Conservation (phyloP, 75 land plant genomes). For the Picea glauca region DNA sequence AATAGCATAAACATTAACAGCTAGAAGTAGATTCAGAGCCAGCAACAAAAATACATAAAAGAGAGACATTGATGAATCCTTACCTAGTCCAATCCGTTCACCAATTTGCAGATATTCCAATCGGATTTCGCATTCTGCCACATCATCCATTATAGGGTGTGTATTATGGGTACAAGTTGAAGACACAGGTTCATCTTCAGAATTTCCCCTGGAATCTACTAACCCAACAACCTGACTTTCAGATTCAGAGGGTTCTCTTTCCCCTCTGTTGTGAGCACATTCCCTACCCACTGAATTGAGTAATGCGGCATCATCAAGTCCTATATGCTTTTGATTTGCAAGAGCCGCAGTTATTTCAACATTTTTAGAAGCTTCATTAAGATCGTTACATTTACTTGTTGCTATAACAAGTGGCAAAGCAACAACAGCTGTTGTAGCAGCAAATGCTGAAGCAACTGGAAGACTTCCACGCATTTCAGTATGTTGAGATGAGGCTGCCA, state of each 20-base stretch:
- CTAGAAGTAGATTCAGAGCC: neutral
- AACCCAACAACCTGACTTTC: neutral
- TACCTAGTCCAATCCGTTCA: slow-evolving; percentile 96
- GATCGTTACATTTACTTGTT: neutral
- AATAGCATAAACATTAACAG: too few species aligned
- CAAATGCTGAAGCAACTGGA: slow-evolving; percentile 24
- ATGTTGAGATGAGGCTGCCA: slow-evolving; percentile 4
- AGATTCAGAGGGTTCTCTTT: neutral
- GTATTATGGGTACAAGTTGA: slow-evolving; percentile 2
- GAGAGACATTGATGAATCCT: slow-evolving; percentile 1
- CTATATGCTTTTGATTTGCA: slow-evolving; percentile 14
- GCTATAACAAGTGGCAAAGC: slow-evolving; percentile 9
- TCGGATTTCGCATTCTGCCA: slow-evolving; percentile 76
- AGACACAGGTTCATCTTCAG: neutral
- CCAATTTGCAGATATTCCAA: slow-evolving; percentile 93
- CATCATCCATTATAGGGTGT: slow-evolving; percentile 42
- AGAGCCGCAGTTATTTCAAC: slow-evolving; percentile 15
- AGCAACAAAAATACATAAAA: neutral
- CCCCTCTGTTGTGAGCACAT: slow-evolving; percentile 5
- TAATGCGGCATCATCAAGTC: slow-evolving; percentile 1
- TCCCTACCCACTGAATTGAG: slow-evolving; percentile 11
- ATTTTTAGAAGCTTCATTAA: neutral
- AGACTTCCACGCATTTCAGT: slow-evolving; percentile 9
- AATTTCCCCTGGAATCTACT: neutral
- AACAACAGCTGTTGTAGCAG: slow-evolving; percentile 23